These are phyloP conservation scores for Westerdykella aurantiaca DNA, from an alignment of 2,329 filamentous ascomycete species.

Conservation along the genomic window DNA sequence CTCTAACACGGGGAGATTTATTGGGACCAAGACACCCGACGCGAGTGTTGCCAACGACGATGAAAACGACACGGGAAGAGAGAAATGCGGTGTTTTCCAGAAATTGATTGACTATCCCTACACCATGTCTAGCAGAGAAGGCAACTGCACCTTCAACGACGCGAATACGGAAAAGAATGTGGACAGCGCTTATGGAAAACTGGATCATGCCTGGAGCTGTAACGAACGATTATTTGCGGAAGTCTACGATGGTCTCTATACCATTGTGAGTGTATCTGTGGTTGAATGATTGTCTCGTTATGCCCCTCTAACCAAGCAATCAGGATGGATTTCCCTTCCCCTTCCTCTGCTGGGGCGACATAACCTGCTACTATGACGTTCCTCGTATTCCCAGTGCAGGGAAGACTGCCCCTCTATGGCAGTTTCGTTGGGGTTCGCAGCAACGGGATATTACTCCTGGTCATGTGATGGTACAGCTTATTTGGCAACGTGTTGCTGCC, in stretches of 20 bases:
- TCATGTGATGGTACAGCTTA: slow-evolving; percentile 23
- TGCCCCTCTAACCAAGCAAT: too few relatives aligned
- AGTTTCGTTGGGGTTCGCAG: slow-evolving; percentile 28
- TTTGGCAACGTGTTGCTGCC: slow-evolving; percentile 26
- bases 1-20: slow-evolving; percentile 18
- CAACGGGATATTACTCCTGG: slow-evolving; percentile 32
- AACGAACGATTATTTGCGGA: slow-evolving; percentile 8
- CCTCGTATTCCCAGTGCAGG: slow-evolving; percentile 16
- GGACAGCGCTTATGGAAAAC: slow-evolving; percentile 23
- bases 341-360: slow-evolving; percentile 31
- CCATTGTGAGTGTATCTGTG: slow-evolving; percentile 15
- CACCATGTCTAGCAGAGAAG: slow-evolving; percentile 19
- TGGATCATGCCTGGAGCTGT: slow-evolving; percentile 27
- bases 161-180: slow-evolving; percentile 21
- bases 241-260: slow-evolving; percentile 28
- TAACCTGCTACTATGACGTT: slow-evolving; percentile 31
- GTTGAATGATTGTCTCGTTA: neutral
- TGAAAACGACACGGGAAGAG: neutral
- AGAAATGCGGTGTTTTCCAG: slow-evolving; percentile 20
- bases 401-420: slow-evolving; percentile 23
- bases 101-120: slow-evolving; percentile 20
- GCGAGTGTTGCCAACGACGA: neutral
- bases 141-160: slow-evolving; percentile 32
- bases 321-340: slow-evolving; percentile 21
- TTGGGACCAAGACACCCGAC: slow-evolving; percentile 3